phyloP scores from a whole-genome alignment of 2,329 filamentous ascomycete species.

The Nannizziopsis barbatae region DNA sequence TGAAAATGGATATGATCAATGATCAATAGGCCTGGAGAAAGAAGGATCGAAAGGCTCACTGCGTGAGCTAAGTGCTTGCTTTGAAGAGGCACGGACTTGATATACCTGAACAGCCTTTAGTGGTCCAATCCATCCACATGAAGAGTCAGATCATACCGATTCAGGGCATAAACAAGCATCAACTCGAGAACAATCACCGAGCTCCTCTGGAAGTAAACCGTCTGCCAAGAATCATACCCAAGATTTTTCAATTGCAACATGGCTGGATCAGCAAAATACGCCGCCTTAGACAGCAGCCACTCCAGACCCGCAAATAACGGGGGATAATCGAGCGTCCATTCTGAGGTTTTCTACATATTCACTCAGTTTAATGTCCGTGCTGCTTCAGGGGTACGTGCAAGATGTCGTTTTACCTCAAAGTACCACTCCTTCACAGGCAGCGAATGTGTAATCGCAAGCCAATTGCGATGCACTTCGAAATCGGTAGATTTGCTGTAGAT shows the following conservation, averaged over 20 bases:
- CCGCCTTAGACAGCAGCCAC: conserved; percentile 76
- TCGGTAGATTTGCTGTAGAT: conserved; percentile 84
- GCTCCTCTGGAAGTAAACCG: conserved; percentile 81
- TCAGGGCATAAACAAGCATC: conserved; percentile 69
- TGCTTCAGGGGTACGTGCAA: not conserved
- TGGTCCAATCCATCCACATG: too few species aligned
- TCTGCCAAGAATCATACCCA: conserved; percentile 83
- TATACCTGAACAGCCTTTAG: conserved; percentile 45
- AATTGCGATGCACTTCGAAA: conserved; percentile 97
- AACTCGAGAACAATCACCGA: conserved; percentile 80
- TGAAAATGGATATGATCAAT: conserved; percentile 99
- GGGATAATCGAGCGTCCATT: conserved; percentile 99
- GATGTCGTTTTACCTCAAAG: conserved; percentile 53
- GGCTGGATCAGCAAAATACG: conserved; percentile 61
- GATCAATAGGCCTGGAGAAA: conserved; percentile 86
- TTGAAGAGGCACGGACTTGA: conserved; percentile 55
- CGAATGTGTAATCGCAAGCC: conserved; percentile 90
- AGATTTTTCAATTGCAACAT: conserved; percentile 77
- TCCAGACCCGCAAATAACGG: conserved; percentile 98
- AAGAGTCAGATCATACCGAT: conserved; percentile 42
- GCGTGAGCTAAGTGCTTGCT: conserved; percentile 72
- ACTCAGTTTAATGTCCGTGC: not conserved
- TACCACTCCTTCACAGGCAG: conserved; percentile 86
- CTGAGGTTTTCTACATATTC: conserved; percentile 62
- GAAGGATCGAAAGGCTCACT: conserved; percentile 73